Evolutionary conservation across 352 stramenopile species (phyloP).

Genomic region (Phytophthora pseudosyringae): DNA sequence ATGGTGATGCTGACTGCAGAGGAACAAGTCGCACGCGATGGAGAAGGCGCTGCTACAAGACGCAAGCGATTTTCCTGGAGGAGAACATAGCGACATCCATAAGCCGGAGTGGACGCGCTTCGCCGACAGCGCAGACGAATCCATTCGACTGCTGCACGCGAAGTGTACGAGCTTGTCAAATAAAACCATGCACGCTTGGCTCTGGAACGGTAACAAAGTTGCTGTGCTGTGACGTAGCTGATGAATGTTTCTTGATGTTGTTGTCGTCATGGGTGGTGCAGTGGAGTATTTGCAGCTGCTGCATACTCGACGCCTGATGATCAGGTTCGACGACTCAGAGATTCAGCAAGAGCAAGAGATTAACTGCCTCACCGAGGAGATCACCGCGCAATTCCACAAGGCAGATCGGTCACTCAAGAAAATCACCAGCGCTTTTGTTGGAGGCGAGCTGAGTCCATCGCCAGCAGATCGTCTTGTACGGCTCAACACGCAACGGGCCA

Average conservation of each 20-base stretch:
- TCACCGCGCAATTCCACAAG: slow-evolving; percentile 68
- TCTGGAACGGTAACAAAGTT: background rate
- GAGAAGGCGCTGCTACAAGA: slow-evolving; percentile 74
- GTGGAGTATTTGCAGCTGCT: slow-evolving; percentile 85
- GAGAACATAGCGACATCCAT: slow-evolving; percentile 40
- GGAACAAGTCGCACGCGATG: slow-evolving; percentile 60
- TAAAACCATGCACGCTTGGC: background rate
- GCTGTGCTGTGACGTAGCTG: background rate
- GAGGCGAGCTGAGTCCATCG: slow-evolving; percentile 50
- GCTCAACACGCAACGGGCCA: slow-evolving; percentile 72
- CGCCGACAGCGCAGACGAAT: slow-evolving; percentile 69
- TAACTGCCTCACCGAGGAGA: slow-evolving; percentile 67
- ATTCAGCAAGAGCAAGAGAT: slow-evolving; percentile 77
- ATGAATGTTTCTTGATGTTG: background rate
- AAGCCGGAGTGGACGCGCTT: slow-evolving; percentile 73
- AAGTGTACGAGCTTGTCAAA: slow-evolving; percentile 53
- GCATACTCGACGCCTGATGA: slow-evolving; percentile 81
- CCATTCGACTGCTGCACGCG: slow-evolving; percentile 64
- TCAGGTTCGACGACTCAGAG: slow-evolving; percentile 79
- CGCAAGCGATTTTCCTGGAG: slow-evolving; percentile 38
- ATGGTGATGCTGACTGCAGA: slow-evolving; percentile 27
- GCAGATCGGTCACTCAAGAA: slow-evolving; percentile 73
- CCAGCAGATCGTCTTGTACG: slow-evolving; percentile 63
- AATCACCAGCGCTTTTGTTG: slow-evolving; percentile 66
- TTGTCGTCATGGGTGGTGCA: slow-evolving; percentile 18